phyloP scores from a whole-genome alignment of 495 filamentous ascomycete genomes.

The Pseudoneurospora amorphoporcata region DNA sequence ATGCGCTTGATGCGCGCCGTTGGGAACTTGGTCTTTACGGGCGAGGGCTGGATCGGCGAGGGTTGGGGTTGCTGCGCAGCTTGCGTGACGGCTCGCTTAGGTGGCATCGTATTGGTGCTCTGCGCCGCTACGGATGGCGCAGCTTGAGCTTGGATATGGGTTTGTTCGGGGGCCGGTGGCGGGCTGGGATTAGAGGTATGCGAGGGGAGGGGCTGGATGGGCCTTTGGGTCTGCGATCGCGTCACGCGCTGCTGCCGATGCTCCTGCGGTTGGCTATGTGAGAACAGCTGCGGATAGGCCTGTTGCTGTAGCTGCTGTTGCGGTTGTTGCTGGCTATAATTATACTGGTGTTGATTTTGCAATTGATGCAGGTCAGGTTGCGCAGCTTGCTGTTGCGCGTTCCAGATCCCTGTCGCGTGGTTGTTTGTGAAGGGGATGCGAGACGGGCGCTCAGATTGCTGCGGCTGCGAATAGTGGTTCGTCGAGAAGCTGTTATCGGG shows the following conservation, averaged over 20 bases:
- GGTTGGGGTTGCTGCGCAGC: slow-evolving; percentile 3
- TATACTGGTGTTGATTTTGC: background rate
- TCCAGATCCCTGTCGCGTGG: background rate
- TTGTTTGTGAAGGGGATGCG: background rate
- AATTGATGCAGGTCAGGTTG: background rate
- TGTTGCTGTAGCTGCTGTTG: slow-evolving; percentile 10
- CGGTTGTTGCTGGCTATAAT: background rate
- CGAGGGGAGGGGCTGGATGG: background rate
- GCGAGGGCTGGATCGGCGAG: slow-evolving; percentile 45
- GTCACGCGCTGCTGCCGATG: slow-evolving; percentile 3
- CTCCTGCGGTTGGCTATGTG: background rate
- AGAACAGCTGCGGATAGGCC: slow-evolving; percentile 3
- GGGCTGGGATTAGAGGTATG: background rate
- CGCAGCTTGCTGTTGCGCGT: background rate
- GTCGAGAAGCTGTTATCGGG: background rate
- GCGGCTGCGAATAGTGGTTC: background rate
- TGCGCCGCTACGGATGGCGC: background rate
- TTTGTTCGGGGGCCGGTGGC: background rate
- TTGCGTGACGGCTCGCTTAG: slow-evolving; percentile 27
- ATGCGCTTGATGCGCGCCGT: slow-evolving; percentile 98
- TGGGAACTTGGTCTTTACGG: slow-evolving; percentile 89
- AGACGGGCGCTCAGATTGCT: background rate
- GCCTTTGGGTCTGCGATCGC: background rate
- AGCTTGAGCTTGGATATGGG: background rate
- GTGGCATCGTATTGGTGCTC: slow-evolving; percentile 25